Evolutionary conservation across 495 filamentous ascomycete genomes (phyloP).

Genomic region (Chaetomium cochliodes): DNA sequence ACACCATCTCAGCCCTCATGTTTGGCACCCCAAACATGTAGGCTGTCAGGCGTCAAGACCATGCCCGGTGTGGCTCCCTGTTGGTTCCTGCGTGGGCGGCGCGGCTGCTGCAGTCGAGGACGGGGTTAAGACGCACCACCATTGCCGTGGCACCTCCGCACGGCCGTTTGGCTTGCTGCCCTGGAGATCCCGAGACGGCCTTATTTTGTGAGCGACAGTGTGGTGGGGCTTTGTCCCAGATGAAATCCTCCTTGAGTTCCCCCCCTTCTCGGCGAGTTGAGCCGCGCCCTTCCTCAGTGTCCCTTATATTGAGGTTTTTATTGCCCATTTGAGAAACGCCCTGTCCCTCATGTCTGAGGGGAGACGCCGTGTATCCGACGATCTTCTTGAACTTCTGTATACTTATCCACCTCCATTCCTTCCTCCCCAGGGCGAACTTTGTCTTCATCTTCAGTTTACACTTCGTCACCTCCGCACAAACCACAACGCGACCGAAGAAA

Average conservation of each 20-base stretch:
- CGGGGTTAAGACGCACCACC: constrained; percentile 2
- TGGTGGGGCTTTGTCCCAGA: constrained; percentile 12
- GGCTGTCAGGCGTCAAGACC: not conserved
- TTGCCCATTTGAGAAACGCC: constrained; percentile 23
- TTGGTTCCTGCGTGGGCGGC: constrained; percentile 15
- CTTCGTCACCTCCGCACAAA: constrained; percentile 10
- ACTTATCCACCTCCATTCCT: constrained; percentile 30
- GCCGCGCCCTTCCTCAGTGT: constrained; percentile 14
- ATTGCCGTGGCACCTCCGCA: constrained; percentile 16
- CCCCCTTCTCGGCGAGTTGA: constrained; percentile 21
- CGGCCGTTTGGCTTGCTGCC: constrained; percentile 13
- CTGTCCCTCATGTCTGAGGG: constrained; percentile 28
- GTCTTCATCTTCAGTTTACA: constrained; percentile 11
- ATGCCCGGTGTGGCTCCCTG: constrained; percentile 8
- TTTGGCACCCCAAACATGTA: constrained; percentile 12
- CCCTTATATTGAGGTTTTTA: constrained; percentile 32
- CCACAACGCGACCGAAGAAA: not conserved
- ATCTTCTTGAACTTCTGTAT: constrained; percentile 25
- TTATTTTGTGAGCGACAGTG: constrained; percentile 6
- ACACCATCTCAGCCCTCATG: constrained; percentile 4
- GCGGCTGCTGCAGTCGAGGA: not conserved
- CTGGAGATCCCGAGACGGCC: constrained; percentile 11
- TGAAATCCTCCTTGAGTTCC: not conserved
- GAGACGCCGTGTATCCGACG: constrained; percentile 14
- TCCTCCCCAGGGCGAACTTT: constrained; percentile 23